phyloP scores from a whole-genome alignment of 2,329 filamentous ascomycete species.

The Aspergillus fructus region DNA sequence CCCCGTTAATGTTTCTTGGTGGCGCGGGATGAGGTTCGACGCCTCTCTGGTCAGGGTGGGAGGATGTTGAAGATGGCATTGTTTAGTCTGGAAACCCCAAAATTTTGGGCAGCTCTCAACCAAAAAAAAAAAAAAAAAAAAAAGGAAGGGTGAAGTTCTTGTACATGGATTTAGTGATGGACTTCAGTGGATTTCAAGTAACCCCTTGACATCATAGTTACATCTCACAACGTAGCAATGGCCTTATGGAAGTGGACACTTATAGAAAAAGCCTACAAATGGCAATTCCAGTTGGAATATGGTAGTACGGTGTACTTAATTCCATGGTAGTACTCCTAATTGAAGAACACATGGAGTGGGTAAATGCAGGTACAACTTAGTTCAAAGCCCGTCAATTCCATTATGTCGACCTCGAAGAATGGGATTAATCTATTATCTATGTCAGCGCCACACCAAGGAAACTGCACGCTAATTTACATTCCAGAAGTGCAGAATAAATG shows the following conservation, averaged over 20 bases:
- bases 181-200: too few relatives aligned
- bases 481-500: background rate
- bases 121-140: background rate
- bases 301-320: too few relatives aligned
- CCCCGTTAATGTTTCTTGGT: background rate
- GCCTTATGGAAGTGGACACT: too few relatives aligned
- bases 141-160: background rate
- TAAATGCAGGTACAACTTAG: too few relatives aligned
- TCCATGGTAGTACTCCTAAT: too few relatives aligned
- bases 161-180: too few relatives aligned
- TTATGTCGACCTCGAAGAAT: background rate
- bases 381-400: background rate
- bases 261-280: too few relatives aligned
- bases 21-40: slow-evolving; percentile 11
- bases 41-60: slow-evolving; percentile 3
- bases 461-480: background rate
- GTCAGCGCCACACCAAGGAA: background rate
- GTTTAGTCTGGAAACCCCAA: background rate
- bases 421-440: background rate
- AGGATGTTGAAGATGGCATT: slow-evolving; percentile 12
- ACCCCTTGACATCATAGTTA: background rate
- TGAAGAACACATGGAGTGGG: too few relatives aligned
- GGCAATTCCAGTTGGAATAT: too few relatives aligned
- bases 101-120: background rate
- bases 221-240: background rate